phyloP scores from a whole-genome alignment of 2,329 filamentous ascomycete genomes.

The Arthroderma uncinatum region DNA sequence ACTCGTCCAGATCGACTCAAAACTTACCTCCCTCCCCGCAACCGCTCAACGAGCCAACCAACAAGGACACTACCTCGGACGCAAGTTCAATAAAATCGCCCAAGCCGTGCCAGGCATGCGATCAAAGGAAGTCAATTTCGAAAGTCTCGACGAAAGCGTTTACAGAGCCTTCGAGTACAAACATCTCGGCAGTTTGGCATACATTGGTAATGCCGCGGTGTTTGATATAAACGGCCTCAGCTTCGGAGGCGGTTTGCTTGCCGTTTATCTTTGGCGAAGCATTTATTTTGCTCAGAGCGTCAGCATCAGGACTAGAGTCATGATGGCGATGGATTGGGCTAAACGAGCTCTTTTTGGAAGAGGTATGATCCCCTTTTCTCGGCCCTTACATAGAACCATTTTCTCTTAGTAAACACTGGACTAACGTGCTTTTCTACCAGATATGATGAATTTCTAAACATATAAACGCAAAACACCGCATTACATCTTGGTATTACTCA shows the following conservation, averaged over 20 bases:
- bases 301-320: slow-evolving; percentile 72
- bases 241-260: slow-evolving; percentile 72
- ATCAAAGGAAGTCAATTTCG: slow-evolving; percentile 72
- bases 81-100: slow-evolving; percentile 88
- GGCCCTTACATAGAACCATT: background rate
- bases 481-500: background rate
- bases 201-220: slow-evolving; percentile 90
- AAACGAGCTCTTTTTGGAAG: slow-evolving; percentile 90
- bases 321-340: slow-evolving; percentile 98
- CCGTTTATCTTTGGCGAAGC: slow-evolving; percentile 90
- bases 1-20: slow-evolving; percentile 82
- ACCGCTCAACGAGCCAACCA: slow-evolving; percentile 95
- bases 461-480: background rate
- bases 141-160: slow-evolving; percentile 80
- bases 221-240: slow-evolving; percentile 80
- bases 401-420: background rate
- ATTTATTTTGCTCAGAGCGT: slow-evolving; percentile 98
- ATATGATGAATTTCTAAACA: slow-evolving; percentile 44
- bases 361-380: slow-evolving; percentile 46
- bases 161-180: slow-evolving; percentile 93
- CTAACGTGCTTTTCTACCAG: slow-evolving; percentile 21
- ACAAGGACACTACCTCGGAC: slow-evolving; percentile 82
- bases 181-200: slow-evolving; percentile 84
- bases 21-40: slow-evolving; percentile 85
- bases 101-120: slow-evolving; percentile 61